Base-by-base conservation (phyloP, 1,139 yeast genomes). In the Candida tetrigidarum region DNA sequence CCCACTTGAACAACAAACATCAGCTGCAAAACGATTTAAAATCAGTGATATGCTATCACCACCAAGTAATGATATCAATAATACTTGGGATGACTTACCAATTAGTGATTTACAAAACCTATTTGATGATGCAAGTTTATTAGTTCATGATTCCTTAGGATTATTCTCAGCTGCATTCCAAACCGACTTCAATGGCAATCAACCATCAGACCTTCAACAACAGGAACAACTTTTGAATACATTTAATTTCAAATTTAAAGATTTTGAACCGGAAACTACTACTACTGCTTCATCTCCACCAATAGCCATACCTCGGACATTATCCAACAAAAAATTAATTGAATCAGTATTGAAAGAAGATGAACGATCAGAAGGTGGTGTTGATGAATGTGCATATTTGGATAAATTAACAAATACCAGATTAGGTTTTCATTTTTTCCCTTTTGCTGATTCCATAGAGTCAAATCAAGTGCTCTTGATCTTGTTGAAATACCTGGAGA, bases 51-150 rank as follows among this genome's bases (percentile, higher is more conserved):
- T 66, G 3, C 48, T 69, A 6, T 52, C 66, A 2, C 60, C 64
- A 5, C 34, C 34, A 18, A 30, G n/a, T 12, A 30, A 30, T 18
- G 52, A 50, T 5, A 37, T 18, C 11, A 20, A 49, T 30, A 29
- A 45, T 14, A 37, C 40, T 20, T 49, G 53, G 52, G 45, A 43
- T n/a, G 41, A 42, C 32, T 36, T 47, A 19, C 44, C 47, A 41
- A 38, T 54, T 41, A 34, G 43, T 23, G 63, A 61, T 41, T 47
- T 64, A 51, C 52, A 59, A 42, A 48, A 52, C 47, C 46, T 80
- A 14, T 72, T 79, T 50, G 73, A 74, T 49, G 83, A 80, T 42
- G 84, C 84, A 3, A 66, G 74, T 25, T 55, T 70, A 30, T 60
- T 81, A 48, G 82, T 81, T 14, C 70, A 71, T 41, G 84, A 80